These are phyloP conservation scores for Lichtheimia hyalospora DNA, from an alignment of 371 early-diverging fungal genomes.

Conservation along the genomic window DNA sequence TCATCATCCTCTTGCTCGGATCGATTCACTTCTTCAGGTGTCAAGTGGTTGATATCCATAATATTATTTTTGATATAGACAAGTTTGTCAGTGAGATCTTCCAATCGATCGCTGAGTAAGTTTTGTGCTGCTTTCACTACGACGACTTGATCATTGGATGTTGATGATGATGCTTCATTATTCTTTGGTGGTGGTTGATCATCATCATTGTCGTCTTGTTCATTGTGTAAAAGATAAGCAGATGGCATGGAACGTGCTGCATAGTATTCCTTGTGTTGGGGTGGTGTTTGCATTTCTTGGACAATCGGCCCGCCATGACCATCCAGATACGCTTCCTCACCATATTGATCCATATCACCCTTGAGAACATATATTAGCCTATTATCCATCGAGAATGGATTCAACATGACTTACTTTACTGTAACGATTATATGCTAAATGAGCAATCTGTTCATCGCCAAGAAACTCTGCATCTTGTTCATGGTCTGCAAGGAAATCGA, in stretches of 20 bases:
- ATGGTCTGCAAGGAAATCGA: slow-evolving; percentile 18
- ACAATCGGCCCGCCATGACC: slow-evolving; percentile 19
- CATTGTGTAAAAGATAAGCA: slow-evolving; percentile 4
- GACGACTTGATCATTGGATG: not conserved
- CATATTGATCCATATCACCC: slow-evolving; percentile 32
- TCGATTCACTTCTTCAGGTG: not conserved
- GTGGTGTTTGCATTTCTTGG: slow-evolving; percentile 34
- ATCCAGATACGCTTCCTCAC: slow-evolving; percentile 29
- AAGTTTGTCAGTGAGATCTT: slow-evolving; percentile 40
- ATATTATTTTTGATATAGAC: slow-evolving; percentile 36
- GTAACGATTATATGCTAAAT: slow-evolving; percentile 16
- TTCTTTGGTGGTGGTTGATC: not conserved
- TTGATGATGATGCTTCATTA: not conserved
- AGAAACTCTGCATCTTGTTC: slow-evolving; percentile 45
- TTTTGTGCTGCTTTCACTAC: slow-evolving; percentile 23
- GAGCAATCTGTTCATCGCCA: slow-evolving; percentile 43
- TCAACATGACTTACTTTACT: not conserved
- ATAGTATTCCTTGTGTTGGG: slow-evolving; percentile 22
- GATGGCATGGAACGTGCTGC: slow-evolving; percentile 32
- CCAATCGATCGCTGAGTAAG: slow-evolving; percentile 26
- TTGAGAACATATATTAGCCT: not conserved
- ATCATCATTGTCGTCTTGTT: not conserved
- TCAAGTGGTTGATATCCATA: slow-evolving; percentile 20
- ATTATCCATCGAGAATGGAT: not conserved
- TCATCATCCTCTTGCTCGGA: not conserved